A percentile compares a stretch with the other conserved stretches of the same genome.
Evolutionary conservation across 768 basidiomycete species (phyloP).

Genomic region (Boletus eberwhitei): DNA sequence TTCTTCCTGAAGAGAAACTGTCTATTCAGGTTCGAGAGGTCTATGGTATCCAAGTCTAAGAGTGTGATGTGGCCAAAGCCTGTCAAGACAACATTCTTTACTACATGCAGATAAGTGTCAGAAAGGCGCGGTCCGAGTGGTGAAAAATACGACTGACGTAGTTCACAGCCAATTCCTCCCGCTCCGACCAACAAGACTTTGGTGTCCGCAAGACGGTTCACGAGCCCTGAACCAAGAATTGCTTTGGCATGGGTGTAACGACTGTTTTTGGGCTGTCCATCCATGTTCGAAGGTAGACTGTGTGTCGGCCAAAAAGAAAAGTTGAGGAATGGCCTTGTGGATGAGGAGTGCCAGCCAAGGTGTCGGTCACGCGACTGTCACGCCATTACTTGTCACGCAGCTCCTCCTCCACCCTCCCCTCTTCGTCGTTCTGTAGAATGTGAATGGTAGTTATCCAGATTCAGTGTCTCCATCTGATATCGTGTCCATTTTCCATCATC

Average conservation of each 20-base stretch:
- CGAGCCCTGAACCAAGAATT: slow-evolving; percentile 75
- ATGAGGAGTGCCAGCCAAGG: neutral
- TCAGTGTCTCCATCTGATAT: slow-evolving; percentile 56
- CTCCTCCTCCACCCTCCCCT: neutral
- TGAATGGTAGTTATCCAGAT: neutral
- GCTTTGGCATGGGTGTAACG: slow-evolving; percentile 66
- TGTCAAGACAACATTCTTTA: slow-evolving; percentile 92
- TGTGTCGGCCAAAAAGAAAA: neutral
- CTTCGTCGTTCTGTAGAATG: neutral
- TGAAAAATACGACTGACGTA: slow-evolving; percentile 50
- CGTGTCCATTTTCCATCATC: slow-evolving; percentile 66
- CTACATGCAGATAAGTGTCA: slow-evolving; percentile 38
- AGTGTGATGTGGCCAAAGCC: slow-evolving; percentile 92
- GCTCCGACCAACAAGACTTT: slow-evolving; percentile 89
- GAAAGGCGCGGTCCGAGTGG: no score
- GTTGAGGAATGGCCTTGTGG: neutral
- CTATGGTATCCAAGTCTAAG: slow-evolving; percentile 96
- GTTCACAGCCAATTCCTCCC: slow-evolving; percentile 96
- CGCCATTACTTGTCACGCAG: slow-evolving; percentile 17
- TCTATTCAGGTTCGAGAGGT: slow-evolving; percentile 94
- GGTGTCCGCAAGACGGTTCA: slow-evolving; percentile 54
- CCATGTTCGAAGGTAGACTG: neutral
- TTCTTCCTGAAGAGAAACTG: slow-evolving; percentile 97
- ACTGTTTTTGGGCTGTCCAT: slow-evolving; percentile 14
- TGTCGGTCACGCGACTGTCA: slow-evolving; percentile 28